phyloP scores from a whole-genome alignment of 352 stramenopile species.

The Phytophthora niederhauseri region DNA sequence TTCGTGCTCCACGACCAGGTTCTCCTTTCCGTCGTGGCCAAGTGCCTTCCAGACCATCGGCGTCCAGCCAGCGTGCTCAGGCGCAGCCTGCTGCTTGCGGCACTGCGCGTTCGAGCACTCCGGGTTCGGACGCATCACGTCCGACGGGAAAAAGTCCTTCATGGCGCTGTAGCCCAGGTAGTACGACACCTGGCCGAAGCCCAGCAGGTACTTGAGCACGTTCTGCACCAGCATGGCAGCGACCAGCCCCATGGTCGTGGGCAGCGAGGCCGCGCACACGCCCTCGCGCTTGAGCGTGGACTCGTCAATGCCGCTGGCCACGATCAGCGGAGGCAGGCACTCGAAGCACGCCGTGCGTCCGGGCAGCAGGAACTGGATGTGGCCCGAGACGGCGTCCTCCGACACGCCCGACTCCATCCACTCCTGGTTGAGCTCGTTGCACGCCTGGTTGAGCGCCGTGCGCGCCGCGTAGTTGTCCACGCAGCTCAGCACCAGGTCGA shows the following conservation, averaged over 20 bases:
- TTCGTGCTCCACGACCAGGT: conserved; percentile 60
- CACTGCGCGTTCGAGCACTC: conserved; percentile 86
- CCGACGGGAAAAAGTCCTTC: conserved; percentile 87
- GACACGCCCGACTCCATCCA: conserved; percentile 93
- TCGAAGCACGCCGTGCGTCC: conserved; percentile 90
- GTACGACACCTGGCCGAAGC: conserved; percentile 89
- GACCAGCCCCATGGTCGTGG: conserved; percentile 91
- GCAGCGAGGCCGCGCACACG: conserved; percentile 88
- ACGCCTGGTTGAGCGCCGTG: conserved; percentile 89
- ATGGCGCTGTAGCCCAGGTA: conserved; percentile 90
- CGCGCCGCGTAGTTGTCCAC: conserved; percentile 92
- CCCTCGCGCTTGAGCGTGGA: conserved; percentile 89
- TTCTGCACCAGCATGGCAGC: conserved; percentile 90
- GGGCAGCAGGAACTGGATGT: conserved; percentile 89
- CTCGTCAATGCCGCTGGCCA: conserved; percentile 88
- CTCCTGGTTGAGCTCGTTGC: conserved; percentile 83
- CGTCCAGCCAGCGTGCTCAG: conserved; percentile 57
- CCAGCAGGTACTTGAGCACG: conserved; percentile 85
- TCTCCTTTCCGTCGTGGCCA: conserved; percentile 55
- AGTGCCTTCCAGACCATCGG: conserved; percentile 76
- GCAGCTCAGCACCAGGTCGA: conserved; percentile 89
- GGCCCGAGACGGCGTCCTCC: conserved; percentile 90
- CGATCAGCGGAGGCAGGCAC: conserved; percentile 87
- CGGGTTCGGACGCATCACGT: conserved; percentile 83
- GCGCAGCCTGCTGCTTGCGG: conserved; percentile 63